Evolutionary conservation across 2,329 filamentous ascomycete species (phyloP).

Genomic region (Colletotrichum musicola): DNA sequence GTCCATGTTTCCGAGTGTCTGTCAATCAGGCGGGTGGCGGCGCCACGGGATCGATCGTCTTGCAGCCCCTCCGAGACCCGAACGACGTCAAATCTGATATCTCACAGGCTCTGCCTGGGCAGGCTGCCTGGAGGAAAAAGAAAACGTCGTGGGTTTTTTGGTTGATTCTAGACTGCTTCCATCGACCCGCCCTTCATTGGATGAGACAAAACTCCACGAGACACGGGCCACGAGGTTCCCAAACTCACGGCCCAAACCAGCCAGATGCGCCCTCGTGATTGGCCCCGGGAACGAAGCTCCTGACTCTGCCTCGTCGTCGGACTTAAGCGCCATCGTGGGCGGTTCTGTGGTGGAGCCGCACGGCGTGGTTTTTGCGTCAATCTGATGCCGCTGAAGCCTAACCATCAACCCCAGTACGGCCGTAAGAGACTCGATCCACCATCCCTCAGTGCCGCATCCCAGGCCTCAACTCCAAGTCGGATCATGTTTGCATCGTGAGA

Average conservation of each 20-base stretch:
- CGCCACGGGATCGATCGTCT: slow-evolving; percentile 27
- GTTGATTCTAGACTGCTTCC: not conserved
- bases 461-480: not conserved
- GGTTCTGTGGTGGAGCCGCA: not conserved
- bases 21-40: slow-evolving; percentile 18
- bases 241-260: no score
- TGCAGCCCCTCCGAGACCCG: not conserved
- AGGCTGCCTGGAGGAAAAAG: not conserved
- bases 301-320: slow-evolving; percentile 18
- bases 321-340: not conserved
- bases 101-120: not conserved
- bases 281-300: not conserved
- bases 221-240: not conserved
- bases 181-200: not conserved
- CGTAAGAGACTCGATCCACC: not conserved
- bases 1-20: not conserved
- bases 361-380: not conserved
- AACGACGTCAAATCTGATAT: slow-evolving; percentile 2
- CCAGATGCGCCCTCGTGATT: not conserved
- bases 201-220: not conserved
- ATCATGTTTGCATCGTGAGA: slow-evolving; percentile 8
- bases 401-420: slow-evolving; percentile 6
- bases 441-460: not conserved
- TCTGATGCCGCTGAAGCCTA: not conserved
- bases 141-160: slow-evolving; percentile 1